Conservation (phyloP, 2,329 filamentous ascomycete species). For the Trichoderma sp. region DNA sequence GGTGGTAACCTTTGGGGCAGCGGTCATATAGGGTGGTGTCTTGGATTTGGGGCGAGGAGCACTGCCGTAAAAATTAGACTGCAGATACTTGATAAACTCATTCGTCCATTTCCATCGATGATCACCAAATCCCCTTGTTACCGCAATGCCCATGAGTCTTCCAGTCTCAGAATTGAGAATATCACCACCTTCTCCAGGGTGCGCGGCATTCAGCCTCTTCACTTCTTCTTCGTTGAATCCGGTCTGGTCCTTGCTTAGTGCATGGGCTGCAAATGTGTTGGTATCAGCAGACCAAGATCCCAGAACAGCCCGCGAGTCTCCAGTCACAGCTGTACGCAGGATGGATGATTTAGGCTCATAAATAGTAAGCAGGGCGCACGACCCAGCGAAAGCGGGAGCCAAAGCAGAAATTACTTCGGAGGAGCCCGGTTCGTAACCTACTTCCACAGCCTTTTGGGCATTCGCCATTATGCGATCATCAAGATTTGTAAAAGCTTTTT, state of each 20-base stretch:
- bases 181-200: constrained; percentile 59
- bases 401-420: constrained; percentile 32
- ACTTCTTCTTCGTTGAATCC: constrained; percentile 60
- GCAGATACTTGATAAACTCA: constrained; percentile 34
- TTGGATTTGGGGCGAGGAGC: constrained; percentile 41
- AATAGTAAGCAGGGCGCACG: constrained; percentile 61
- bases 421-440: constrained; percentile 28
- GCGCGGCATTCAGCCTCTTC: constrained; percentile 50
- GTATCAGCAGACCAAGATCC: constrained; percentile 45
- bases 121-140: constrained; percentile 67
- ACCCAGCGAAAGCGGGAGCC: constrained; percentile 46
- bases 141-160: constrained; percentile 57
- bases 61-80: constrained; percentile 47
- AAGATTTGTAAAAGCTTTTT: constrained; percentile 53
- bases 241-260: constrained; percentile 63
- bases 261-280: constrained; percentile 46
- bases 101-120: constrained; percentile 64
- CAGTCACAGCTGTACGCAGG: constrained; percentile 62
- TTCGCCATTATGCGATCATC: constrained; percentile 53
- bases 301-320: constrained; percentile 65
- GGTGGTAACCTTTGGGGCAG: constrained; percentile 17
- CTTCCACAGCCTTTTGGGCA: constrained; percentile 34
- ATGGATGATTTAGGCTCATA: constrained; percentile 54
- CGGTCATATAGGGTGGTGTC: constrained; percentile 21
- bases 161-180: constrained; percentile 48